A percentile compares a stretch with the other conserved stretches of the same genome.
These are phyloP conservation scores for Botryotinia convoluta DNA, from an alignment of 2,329 filamentous ascomycete genomes.

Conservation along the genomic window DNA sequence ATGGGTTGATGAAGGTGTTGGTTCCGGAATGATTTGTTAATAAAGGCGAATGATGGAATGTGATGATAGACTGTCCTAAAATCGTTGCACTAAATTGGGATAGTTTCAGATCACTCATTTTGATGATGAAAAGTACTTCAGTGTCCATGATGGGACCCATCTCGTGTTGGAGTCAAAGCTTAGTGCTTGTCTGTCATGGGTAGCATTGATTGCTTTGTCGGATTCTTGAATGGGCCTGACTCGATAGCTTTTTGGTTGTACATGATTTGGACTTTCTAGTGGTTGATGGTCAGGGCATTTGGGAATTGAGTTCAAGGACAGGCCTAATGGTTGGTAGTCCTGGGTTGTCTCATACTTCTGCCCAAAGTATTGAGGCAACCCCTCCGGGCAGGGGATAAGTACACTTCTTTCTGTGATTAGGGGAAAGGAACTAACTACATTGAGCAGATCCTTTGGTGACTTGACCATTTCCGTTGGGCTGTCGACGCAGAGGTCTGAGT, in stretches of 20 bases:
- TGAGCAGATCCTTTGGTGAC: background rate
- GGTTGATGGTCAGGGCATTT: constrained; percentile 1
- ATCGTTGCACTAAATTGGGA: background rate
- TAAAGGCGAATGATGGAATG: constrained; percentile 30
- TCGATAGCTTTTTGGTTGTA: constrained; percentile 27
- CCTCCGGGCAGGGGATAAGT: constrained; percentile 40
- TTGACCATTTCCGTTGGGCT: too few relatives aligned
- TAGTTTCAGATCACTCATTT: background rate
- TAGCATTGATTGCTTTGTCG: constrained; percentile 28
- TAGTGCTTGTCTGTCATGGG: constrained; percentile 70
- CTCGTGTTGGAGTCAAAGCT: constrained; percentile 91
- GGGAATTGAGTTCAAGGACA: constrained; percentile 27
- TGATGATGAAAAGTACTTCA: constrained; percentile 25
- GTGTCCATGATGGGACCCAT: constrained; percentile 67
- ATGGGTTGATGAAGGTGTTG: constrained; percentile 23
- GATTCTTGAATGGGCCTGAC: constrained; percentile 18
- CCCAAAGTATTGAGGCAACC: constrained; percentile 30
- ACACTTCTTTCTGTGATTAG: constrained; percentile 17
- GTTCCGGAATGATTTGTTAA: background rate
- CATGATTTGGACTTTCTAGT: constrained; percentile 14
- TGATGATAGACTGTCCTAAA: constrained; percentile 27
- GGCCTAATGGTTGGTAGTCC: constrained; percentile 36
- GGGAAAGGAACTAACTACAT: background rate
- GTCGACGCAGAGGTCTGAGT: too few relatives aligned
- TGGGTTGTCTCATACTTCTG: constrained; percentile 34